phyloP scores from a whole-genome alignment of 2,329 filamentous ascomycete genomes.

The Xylaria sp. region DNA sequence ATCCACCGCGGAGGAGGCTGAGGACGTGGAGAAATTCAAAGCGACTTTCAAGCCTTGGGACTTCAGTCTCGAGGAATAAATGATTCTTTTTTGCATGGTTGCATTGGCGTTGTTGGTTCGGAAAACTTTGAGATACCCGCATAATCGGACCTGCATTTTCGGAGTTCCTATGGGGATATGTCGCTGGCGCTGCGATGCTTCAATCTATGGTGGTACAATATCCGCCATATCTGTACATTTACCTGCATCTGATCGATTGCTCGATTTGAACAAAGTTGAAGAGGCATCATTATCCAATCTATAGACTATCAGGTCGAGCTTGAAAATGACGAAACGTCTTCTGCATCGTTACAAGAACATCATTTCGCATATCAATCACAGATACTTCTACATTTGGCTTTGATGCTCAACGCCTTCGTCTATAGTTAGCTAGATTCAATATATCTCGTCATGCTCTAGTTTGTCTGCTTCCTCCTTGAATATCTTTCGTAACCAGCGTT shows the following conservation, averaged over 20 bases:
- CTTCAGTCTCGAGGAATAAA: slow-evolving; percentile 62
- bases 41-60: slow-evolving; percentile 84
- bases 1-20: slow-evolving; percentile 75
- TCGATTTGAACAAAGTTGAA: neutral
- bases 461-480: slow-evolving; percentile 41
- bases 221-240: neutral
- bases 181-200: neutral
- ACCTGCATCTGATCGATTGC: neutral
- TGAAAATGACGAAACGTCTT: neutral
- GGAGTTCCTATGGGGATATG: slow-evolving; percentile 13
- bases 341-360: neutral
- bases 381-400: no score
- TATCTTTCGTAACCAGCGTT: slow-evolving; percentile 39
- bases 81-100: slow-evolving; percentile 18
- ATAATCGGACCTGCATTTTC: slow-evolving; percentile 27
- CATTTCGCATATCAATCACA: neutral
- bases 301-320: neutral
- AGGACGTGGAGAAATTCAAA: slow-evolving; percentile 80
- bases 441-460: slow-evolving; percentile 28
- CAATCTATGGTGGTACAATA: neutral
- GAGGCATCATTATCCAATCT: neutral
- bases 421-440: neutral
- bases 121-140: slow-evolving; percentile 38
- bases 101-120: slow-evolving; percentile 25
- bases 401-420: neutral